Base-by-base conservation (phyloP, 495 filamentous ascomycete species). In the Cudoniella acicularis region DNA sequence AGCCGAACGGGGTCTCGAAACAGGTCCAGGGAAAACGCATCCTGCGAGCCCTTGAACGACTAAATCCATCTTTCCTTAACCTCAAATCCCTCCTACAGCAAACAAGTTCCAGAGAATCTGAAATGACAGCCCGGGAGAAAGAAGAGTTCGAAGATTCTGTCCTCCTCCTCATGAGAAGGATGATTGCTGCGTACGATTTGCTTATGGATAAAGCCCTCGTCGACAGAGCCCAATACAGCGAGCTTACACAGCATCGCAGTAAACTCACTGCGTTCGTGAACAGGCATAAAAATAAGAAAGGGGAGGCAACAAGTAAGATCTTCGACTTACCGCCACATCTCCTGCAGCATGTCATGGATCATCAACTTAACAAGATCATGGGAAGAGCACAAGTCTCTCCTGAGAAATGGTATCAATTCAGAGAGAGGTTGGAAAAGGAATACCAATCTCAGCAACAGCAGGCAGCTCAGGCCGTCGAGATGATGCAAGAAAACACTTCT, bases 181-280 rank as follows among this genome's bases (percentile, higher is more conserved):
- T 69, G 61, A 60, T 69, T 9, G 10, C 27, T 18, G 59, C 64
- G 11, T 66, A 60, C 45, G 59, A 67, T 27, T 16, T 36, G 8
- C 36, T 69, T 2, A 43, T 69, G 22, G 24, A 62, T 21, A 56
- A 66, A 17, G 64, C 26, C 8, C 54, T 69, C 30, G 61, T 58
- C 2, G 26, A 46, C 23, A n/a, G 18, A 46, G 57, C 61, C 6
- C 9, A 27, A 13, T 30, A 42, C 24, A n/a, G 10, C 3, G 21
- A 53, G n/a, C 36, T 65, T 23, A 54, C 21, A 1, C 23, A 18
- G 23, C 23, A 59, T n/a, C 63, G 63, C 23, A 53, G 22, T 3
- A 61, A 61, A 23, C 63, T 68, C 41, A 25, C 56, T 25, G 54
- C 65, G 25, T 60, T 62, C 24, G 26, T 63, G 0, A 49, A 24